phyloP scores from a whole-genome alignment of 2,329 filamentous ascomycete species.

The Xylariaceae sp. region DNA sequence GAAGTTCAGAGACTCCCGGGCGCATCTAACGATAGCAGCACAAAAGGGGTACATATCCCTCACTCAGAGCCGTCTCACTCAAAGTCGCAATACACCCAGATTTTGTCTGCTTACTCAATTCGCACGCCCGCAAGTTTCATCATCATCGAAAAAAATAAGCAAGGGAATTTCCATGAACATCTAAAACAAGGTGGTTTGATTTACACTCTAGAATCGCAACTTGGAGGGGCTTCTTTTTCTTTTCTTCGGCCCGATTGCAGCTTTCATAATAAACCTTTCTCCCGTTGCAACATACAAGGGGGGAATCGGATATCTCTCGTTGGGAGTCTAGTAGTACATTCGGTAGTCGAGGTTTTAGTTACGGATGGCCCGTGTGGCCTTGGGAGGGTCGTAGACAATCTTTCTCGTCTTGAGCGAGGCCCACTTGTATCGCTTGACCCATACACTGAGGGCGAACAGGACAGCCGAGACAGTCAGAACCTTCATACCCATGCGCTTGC shows the following conservation, averaged over 20 bases:
- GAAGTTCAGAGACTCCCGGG: background rate
- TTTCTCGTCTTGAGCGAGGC: slow-evolving; percentile 91
- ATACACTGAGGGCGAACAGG: slow-evolving; percentile 82
- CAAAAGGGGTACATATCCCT: background rate
- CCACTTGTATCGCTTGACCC: slow-evolving; percentile 99
- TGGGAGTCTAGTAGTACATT: slow-evolving; percentile 33
- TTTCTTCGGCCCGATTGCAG: slow-evolving; percentile 18
- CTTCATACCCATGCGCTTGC: slow-evolving; percentile 99
- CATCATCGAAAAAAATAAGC: too few relatives aligned
- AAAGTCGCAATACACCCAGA: slow-evolving; percentile 9
- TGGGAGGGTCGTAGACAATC: slow-evolving; percentile 78
- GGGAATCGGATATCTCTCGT: slow-evolving; percentile 22
- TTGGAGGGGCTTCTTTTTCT: slow-evolving; percentile 26
- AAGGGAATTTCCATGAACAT: slow-evolving; percentile 21
- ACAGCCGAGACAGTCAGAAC: slow-evolving; percentile 73
- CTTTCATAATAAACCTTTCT: slow-evolving; percentile 20
- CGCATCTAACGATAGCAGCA: background rate
- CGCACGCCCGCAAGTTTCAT: slow-evolving; percentile 2
- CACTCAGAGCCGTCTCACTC: background rate
- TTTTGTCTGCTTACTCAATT: slow-evolving; percentile 13
- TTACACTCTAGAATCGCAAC: slow-evolving; percentile 39
- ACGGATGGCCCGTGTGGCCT: slow-evolving; percentile 45
- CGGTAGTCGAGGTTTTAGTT: slow-evolving; percentile 35
- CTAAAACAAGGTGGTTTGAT: slow-evolving; percentile 34
- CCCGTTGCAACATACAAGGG: slow-evolving; percentile 30